Evolutionary conservation across 1,139 yeast species (phyloP), one percentile per base, ranked within the genome.

Genomic region (Kazachstania sp.): DNA sequence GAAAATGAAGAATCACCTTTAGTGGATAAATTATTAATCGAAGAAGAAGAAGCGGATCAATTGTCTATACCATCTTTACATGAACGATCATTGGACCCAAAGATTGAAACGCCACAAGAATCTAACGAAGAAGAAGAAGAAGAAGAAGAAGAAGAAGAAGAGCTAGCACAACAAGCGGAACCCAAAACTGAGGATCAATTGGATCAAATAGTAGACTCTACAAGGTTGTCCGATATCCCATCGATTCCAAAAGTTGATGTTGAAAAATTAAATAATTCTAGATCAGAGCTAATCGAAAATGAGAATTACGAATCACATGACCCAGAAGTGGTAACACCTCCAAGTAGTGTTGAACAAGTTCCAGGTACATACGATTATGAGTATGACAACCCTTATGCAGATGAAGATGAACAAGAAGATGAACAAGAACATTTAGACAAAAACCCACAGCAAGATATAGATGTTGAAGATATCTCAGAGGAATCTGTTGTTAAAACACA

Each of bases 311-410:
- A 15, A n/a, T 26, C 30, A 5, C 19, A 38, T 4, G 31, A 38
- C 3, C 31, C 40, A 3, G 31, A 23, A 15, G 18, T 38, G 15
- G n/a, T 20, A n/a, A 15, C 13, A 4, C 15, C 36, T 3, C 9
- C 36, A 1, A 8, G 6, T 11, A 37, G 26, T 9, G 35, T 29
- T 13, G 49, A 39, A 15, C 23, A 40, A 13, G 39, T 36, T 9
- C 41, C 46, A 8, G 42, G 42, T 11, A 19, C 40, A n/a, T 26
- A 36, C 13, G 45, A 35, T 15, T 41, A 42, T 36, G 46, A 48
- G 5, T 41, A 39, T 30, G 43, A 45, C 6, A 40, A 44, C 30
- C 45, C 37, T 3, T 39, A 45, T 32, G 26, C 39, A 29, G 54
- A 48, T 29, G 13, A 18, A 4, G 29, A 26, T 9, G 29, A 26